A percentile compares a stretch with the other conserved stretches of the same genome.
Conservation (phyloP, 2,329 filamentous ascomycete genomes). For the Septoria linicola region DNA sequence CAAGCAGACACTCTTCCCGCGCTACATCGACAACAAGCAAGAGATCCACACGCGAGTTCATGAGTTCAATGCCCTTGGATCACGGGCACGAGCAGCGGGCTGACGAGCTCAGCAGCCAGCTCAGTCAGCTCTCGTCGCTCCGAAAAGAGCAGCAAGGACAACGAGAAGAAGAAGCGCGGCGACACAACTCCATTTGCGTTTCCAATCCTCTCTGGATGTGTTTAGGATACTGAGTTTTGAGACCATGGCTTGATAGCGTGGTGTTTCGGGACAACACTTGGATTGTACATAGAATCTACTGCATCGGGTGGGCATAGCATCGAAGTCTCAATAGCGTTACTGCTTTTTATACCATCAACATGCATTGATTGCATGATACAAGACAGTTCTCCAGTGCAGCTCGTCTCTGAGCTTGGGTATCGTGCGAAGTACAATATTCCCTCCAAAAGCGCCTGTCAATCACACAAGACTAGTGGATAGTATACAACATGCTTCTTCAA, state of each 20-base stretch:
- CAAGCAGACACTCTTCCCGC: background rate
- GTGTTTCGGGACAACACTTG: too few relatives aligned
- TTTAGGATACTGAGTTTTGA: background rate
- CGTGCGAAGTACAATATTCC: conserved; percentile 1
- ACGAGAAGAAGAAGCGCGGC: background rate
- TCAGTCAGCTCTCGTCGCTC: background rate
- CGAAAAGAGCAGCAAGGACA: background rate
- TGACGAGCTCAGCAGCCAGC: conserved; percentile 11
- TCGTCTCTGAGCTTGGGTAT: conserved; percentile 5
- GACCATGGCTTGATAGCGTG: too few relatives aligned
- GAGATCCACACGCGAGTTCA: conserved; percentile 6
- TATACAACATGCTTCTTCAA: background rate
- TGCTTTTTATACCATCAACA: too few relatives aligned
- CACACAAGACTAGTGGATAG: background rate
- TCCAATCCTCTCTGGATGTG: conserved; percentile 13
- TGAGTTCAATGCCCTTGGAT: conserved; percentile 8
- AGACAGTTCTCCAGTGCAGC: background rate
- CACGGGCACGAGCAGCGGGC: background rate
- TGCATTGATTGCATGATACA: too few relatives aligned
- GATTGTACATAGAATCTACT: too few relatives aligned
- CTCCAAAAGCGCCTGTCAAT: background rate
- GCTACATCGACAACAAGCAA: conserved; percentile 8
- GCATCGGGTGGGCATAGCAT: too few relatives aligned
- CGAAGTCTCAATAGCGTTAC: too few relatives aligned
- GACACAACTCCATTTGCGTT: background rate